Percentiles rank a stretch among this genome's conserved stretches.
These are phyloP conservation scores for Ophiostoma populinum DNA, from an alignment of 2,329 filamentous ascomycete genomes.

Conservation along the genomic window DNA sequence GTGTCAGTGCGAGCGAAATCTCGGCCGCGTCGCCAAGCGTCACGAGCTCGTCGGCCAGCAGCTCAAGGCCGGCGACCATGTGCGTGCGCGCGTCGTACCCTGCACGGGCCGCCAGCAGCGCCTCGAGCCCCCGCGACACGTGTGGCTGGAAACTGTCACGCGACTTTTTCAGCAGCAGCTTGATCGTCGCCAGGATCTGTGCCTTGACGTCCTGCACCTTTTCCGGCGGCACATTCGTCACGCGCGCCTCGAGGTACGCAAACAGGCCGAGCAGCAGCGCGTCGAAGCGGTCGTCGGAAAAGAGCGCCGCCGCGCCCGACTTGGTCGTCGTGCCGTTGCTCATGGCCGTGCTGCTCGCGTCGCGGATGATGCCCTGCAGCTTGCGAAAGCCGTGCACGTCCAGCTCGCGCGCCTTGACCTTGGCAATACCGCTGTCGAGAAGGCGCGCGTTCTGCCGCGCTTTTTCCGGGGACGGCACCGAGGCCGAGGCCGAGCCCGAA, in stretches of 20 bases:
- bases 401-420: conserved; percentile 53
- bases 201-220: conserved; percentile 58
- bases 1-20: conserved; percentile 36
- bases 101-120: conserved; percentile 46
- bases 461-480: conserved; percentile 29
- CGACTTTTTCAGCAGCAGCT: conserved; percentile 52
- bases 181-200: conserved; percentile 57
- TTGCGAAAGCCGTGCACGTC: conserved; percentile 70
- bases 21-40: conserved; percentile 45
- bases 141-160: conserved; percentile 49
- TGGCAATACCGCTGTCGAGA: conserved; percentile 56
- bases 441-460: conserved; percentile 41
- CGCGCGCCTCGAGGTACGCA: conserved; percentile 49
- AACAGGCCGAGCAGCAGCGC: conserved; percentile 51
- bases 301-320: conserved; percentile 24
- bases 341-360: conserved; percentile 16
- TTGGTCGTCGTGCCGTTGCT: conserved; percentile 3
- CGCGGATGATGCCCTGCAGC: conserved; percentile 56
- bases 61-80: conserved; percentile 57
- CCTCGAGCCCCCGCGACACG: conserved; percentile 48
- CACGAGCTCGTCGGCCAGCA: conserved; percentile 56
- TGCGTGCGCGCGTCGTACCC: conserved; percentile 52
- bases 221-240: conserved; percentile 35
- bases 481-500: background rate
- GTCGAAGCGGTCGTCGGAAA: conserved; percentile 51